Evolutionary conservation across 768 basidiomycete genomes (phyloP).

Genomic region (Leccinum arenicola): DNA sequence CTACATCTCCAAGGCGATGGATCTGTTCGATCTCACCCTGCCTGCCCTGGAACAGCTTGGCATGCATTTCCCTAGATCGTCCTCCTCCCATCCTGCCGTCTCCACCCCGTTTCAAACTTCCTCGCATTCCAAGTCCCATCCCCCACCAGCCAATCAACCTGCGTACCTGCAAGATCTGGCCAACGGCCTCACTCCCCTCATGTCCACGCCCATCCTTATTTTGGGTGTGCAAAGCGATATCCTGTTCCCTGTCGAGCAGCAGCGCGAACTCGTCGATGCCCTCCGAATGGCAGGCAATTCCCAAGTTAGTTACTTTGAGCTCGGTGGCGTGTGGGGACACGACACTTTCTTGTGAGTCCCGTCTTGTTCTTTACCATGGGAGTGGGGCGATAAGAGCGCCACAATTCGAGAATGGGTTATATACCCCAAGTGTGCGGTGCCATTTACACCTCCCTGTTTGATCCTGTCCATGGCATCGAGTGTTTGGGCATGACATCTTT

Average conservation of each 20-base stretch:
- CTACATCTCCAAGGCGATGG: slow-evolving; percentile 99
- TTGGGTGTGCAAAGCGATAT: slow-evolving; percentile 97
- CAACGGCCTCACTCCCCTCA: slow-evolving; percentile 71
- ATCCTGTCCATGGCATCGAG: background rate
- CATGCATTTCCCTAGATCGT: slow-evolving; percentile 37
- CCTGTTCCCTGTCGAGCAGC: slow-evolving; percentile 95
- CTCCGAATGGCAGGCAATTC: slow-evolving; percentile 87
- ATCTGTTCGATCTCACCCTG: slow-evolving; percentile 92
- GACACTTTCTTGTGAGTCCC: slow-evolving; percentile 87
- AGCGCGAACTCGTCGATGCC: slow-evolving; percentile 91
- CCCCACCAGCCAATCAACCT: slow-evolving; percentile 68
- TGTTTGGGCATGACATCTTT: background rate
- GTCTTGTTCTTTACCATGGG: background rate
- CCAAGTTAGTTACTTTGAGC: slow-evolving; percentile 91
- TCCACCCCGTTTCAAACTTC: slow-evolving; percentile 25
- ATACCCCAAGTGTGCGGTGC: slow-evolving; percentile 2
- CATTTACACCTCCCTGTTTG: slow-evolving; percentile 2
- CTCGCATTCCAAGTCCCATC: slow-evolving; percentile 67
- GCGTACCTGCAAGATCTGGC: slow-evolving; percentile 76
- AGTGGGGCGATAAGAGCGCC: background rate
- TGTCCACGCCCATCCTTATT: slow-evolving; percentile 76
- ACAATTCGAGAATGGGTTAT: slow-evolving; percentile 1
- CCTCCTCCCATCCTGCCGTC: slow-evolving; percentile 19
- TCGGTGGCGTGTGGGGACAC: slow-evolving; percentile 99
- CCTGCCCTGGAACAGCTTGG: slow-evolving; percentile 70